These are phyloP conservation scores for Dimargaris cristalligena DNA, from an alignment of 192 early-diverging fungal species.

Conservation along the genomic window DNA sequence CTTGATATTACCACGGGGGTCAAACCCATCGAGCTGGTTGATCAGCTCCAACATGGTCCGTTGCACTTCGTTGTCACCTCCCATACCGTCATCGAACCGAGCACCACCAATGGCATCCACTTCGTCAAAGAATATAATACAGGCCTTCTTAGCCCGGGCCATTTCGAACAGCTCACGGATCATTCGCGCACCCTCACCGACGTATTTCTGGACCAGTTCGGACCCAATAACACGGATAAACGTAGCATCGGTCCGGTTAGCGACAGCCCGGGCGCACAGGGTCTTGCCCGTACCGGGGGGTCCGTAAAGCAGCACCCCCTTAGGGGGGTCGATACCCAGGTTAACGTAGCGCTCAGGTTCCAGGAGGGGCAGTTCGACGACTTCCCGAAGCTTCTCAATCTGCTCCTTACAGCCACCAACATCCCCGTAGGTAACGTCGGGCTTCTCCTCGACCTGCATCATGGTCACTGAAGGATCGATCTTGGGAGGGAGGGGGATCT, in stretches of 20 bases:
- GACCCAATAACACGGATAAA: slow-evolving; percentile 99
- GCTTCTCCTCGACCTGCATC: slow-evolving; percentile 99
- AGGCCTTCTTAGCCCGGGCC: slow-evolving; percentile 99
- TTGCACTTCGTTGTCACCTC: slow-evolving; percentile 99
- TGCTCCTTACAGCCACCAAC: slow-evolving; percentile 99
- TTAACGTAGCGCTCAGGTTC: slow-evolving; percentile 94
- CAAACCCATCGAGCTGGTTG: slow-evolving; percentile 98
- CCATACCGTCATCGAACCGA: slow-evolving; percentile 94
- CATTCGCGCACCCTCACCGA: slow-evolving; percentile 99
- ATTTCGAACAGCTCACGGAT: slow-evolving; percentile 99
- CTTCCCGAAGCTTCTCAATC: slow-evolving; percentile 98
- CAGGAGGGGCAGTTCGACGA: slow-evolving; percentile 92
- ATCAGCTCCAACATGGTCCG: slow-evolving; percentile 99
- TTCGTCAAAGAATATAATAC: slow-evolving; percentile 99
- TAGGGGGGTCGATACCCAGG: slow-evolving; percentile 97
- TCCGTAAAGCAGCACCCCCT: slow-evolving; percentile 95
- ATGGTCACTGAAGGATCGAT: slow-evolving; percentile 97
- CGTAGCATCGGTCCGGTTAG: slow-evolving; percentile 97
- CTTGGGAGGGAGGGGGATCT: slow-evolving; percentile 95
- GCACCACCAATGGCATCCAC: slow-evolving; percentile 98
- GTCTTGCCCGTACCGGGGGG: slow-evolving; percentile 96
- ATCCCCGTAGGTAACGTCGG: slow-evolving; percentile 98
- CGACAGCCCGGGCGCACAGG: slow-evolving; percentile 91
- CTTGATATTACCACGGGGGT: slow-evolving; percentile 98
- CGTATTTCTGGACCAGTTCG: slow-evolving; percentile 98